These are phyloP conservation scores for Lachancea fermentati DNA, from an alignment of 805 yeast species.

Conservation along the genomic window DNA sequence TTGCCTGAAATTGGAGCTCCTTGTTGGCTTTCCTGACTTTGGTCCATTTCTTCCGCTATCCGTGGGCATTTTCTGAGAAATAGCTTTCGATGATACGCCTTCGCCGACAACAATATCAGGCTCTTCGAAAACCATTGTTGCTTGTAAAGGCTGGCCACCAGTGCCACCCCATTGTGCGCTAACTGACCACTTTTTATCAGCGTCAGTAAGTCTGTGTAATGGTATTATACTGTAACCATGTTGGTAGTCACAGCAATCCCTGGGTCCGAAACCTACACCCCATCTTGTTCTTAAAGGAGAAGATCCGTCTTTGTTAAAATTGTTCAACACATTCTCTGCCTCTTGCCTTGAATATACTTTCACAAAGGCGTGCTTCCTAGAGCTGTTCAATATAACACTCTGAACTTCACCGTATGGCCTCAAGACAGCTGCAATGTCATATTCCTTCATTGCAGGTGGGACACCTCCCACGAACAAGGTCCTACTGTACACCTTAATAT, in stretches of 20 bases:
- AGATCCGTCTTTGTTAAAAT: conserved; percentile 64
- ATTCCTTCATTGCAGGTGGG: conserved; percentile 74
- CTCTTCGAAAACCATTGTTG: conserved; percentile 86
- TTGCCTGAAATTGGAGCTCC: conserved; percentile 15
- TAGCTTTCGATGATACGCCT: conserved; percentile 88
- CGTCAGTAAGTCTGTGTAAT: conserved; percentile 81
- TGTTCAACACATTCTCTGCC: conserved; percentile 75
- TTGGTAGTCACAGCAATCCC: conserved; percentile 95
- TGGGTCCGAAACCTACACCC: conserved; percentile 99
- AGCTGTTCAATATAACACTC: conserved; percentile 78
- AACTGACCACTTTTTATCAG: conserved; percentile 85
- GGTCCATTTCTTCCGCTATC: conserved; percentile 84
- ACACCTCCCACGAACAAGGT: conserved; percentile 94
- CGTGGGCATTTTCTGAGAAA: conserved; percentile 88
- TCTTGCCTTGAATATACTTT: conserved; percentile 88
- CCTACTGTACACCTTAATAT: conserved; percentile 78
- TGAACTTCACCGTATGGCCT: conserved; percentile 90
- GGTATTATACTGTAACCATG: conserved; percentile 88
- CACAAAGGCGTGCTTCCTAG: conserved; percentile 92
- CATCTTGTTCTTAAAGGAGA: conserved; percentile 78
- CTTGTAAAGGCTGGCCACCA: conserved; percentile 73
- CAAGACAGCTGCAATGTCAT: conserved; percentile 59
- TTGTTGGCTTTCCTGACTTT: conserved; percentile 49
- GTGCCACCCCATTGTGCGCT: conserved; percentile 97
- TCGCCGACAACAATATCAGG: conserved; percentile 97